phyloP scores from a whole-genome alignment of 2,329 filamentous ascomycete species.

The Thermothelomyces thermophilus region DNA sequence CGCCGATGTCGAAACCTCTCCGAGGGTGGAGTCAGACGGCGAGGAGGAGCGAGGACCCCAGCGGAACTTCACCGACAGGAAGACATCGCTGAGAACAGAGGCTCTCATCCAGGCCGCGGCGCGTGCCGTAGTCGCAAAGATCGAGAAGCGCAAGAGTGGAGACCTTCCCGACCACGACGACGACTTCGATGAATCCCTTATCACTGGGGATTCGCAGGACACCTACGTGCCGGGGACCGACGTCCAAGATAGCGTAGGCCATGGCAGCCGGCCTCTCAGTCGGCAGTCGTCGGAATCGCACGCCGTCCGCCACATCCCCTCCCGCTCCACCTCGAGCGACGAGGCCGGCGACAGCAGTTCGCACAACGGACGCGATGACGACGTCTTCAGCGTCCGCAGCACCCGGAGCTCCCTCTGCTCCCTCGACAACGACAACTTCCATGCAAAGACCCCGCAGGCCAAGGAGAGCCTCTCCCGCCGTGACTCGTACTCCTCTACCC shows the following conservation, averaged over 20 bases:
- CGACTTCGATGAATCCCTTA: slow-evolving; percentile 19
- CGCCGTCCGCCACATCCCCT: slow-evolving; percentile 19
- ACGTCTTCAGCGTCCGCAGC: slow-evolving; percentile 54
- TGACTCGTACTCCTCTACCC: slow-evolving; percentile 18
- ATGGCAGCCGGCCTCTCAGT: slow-evolving; percentile 8
- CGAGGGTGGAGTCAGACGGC: background rate
- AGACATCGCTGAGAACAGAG: slow-evolving; percentile 41
- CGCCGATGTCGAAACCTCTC: background rate
- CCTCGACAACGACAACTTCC: slow-evolving; percentile 24
- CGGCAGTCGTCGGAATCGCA: slow-evolving; percentile 22
- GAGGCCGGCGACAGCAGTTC: slow-evolving; percentile 41
- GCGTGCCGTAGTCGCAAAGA: slow-evolving; percentile 42
- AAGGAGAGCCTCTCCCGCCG: slow-evolving; percentile 29
- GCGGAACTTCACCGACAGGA: slow-evolving; percentile 26
- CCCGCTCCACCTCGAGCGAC: slow-evolving; percentile 27
- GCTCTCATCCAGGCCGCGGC: slow-evolving; percentile 49
- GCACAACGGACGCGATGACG: slow-evolving; percentile 47
- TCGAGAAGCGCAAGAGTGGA: slow-evolving; percentile 34
- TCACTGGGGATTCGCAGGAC: slow-evolving; percentile 20
- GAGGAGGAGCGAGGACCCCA: slow-evolving; percentile 11
- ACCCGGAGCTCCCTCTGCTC: slow-evolving; percentile 52
- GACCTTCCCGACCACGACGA: slow-evolving; percentile 16
- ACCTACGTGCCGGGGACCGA: slow-evolving; percentile 14
- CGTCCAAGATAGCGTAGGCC: slow-evolving; percentile 5
- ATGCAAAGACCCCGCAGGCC: slow-evolving; percentile 14